Evolutionary conservation across 306 rosid genomes (phyloP), one percentile per base, ranked within the genome.

Genomic region (Dalbergia cultrata): DNA sequence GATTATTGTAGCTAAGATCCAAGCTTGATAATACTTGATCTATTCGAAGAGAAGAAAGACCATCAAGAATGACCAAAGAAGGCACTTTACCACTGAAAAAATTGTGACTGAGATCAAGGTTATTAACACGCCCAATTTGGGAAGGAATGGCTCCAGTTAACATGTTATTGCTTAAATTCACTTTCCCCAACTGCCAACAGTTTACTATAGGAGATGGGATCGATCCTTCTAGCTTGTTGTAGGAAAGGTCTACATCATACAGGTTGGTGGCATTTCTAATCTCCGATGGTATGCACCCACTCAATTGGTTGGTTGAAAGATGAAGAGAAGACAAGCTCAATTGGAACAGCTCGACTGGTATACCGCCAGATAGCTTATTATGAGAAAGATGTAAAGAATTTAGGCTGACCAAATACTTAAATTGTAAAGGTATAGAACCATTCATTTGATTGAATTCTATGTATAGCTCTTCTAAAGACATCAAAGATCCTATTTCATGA

Each of bases 1-100:
- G 6, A 10, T 66, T 53, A 4, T 77, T 77, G 21, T 19, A 39
- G 13, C 62, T 75, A n/a, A 75, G 49, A 45, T 75, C 70, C 66
- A 57, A 72, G 1, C 31, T 49, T 13, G n/a, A 0, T 22, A 69
- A 3, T 0, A 11, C 6, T 6, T 14, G 2, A 5, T 50, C 10
- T 6, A 9, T 8, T 5, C 1, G n/a, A 5, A 6, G 3, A 10
- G 5, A 0, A 53, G 8, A 16, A 4, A 49, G 64, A 53, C 7
- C 4, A 1, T 14, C 57, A 13, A 5, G 1, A 50, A 3, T 50
- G 18, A 16, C 14, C 57, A 0, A 14, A 50, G 7, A 13, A 1
- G 57, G 57, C 13, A 71, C 0, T 3, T 34, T n/a, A 17, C 64
- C 76, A 33, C 9, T 10, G 0, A 71, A 11, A 34, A 54, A 31